These are phyloP conservation scores for Paramecium octaurelia DNA, from an alignment of 73 alveolate genomes.

Conservation along the genomic window DNA sequence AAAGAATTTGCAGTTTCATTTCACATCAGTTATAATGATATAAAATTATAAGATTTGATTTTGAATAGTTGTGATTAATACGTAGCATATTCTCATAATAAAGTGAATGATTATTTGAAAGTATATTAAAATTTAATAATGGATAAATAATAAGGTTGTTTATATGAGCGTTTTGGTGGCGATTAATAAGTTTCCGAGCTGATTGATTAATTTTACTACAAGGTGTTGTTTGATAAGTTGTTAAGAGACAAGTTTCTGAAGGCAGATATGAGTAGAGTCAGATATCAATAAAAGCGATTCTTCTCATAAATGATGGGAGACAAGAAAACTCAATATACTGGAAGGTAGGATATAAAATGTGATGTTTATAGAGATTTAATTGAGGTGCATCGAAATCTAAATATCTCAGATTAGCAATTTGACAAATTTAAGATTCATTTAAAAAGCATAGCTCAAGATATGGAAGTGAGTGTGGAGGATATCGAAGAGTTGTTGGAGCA, in stretches of 20 bases:
- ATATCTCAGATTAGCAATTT: background rate
- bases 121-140: background rate
- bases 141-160: background rate
- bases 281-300: constrained; percentile 38
- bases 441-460: background rate
- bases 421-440: constrained; percentile 6
- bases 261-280: constrained; percentile 31
- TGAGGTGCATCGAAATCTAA: background rate
- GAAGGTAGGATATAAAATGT: background rate
- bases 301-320: constrained; percentile 49
- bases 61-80: background rate
- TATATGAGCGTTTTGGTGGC: constrained; percentile 36
- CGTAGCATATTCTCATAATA: background rate
- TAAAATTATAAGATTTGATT: background rate
- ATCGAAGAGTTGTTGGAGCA: background rate
- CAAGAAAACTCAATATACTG: constrained; percentile 22
- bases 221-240: constrained; percentile 18
- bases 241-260: constrained; percentile 12
- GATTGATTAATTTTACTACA: constrained; percentile 31
- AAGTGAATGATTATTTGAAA: background rate
- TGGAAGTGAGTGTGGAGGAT: background rate
- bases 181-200: constrained; percentile 26
- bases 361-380: background rate
- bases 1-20: background rate
- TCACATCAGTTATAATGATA: background rate